Evolutionary conservation across 2,329 filamentous ascomycete genomes (phyloP), one percentile per base, ranked within the genome.

Genomic region (Cladosporium oxysporum): DNA sequence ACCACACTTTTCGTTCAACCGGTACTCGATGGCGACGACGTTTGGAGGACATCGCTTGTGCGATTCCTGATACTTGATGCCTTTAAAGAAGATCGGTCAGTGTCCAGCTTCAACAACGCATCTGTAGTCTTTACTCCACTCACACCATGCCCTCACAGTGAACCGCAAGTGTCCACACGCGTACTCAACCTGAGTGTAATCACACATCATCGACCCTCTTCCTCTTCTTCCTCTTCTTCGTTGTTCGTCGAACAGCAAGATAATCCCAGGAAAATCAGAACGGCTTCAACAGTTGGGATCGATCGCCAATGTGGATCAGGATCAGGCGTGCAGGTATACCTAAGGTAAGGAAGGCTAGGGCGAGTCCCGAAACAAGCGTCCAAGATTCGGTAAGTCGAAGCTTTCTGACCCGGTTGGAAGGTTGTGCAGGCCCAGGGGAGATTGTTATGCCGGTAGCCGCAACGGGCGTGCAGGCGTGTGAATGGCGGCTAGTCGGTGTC

Each of bases 131-230:
- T 3, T 28, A 14, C 23, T 72, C 23, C 10, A 62, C 59, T 62
- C 59, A 78, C 84, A 87, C 84, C 84, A 87, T 21, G 83, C 83
- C 69, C 83, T 79, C 55, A 87, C 84, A 10, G 82, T 83, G 70
- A 82, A 86, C 37, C 84, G 80, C 66, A 84, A 76, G 75, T 87
- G 84, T 59, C 80, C 80, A 75, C 85, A 87, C 49, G 80, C 79
- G 73, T 84, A 87, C 67, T 85, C 82, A 64, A 87, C 84, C 75
- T 86, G 82, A 26, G 82, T 86, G 70, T 87, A 87, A 73, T 87
- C 84, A 74, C 85, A 87, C 85, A 87, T 87, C 59, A 44, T 63
- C 16, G 18, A 33, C 21, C 35, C n/a, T 41, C 31, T 49, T 63
- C 35, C 23, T 23, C 47, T 31, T 23, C 37, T 44, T n/a, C 18